Evolutionary conservation across 2,329 filamentous ascomycete species (phyloP), one percentile per base, ranked within the genome.

Genomic region (Pseudogymnoascus sp.): DNA sequence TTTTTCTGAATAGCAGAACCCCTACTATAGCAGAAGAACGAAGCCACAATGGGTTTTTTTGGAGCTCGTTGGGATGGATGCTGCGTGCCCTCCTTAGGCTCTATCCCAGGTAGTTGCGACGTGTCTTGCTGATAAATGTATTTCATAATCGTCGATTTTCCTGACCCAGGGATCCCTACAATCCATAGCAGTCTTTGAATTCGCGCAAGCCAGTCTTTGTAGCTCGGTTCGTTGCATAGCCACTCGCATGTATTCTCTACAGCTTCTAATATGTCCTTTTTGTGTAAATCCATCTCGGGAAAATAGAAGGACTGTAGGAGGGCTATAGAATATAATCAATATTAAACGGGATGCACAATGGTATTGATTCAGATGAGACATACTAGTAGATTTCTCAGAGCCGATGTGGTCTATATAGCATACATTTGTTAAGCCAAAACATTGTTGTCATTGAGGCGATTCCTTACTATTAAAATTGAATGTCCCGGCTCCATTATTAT

Each of bases 81-180:
- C 2, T 1, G 19, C 1, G 19, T 19, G 19, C 19, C 19, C 2
- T 19, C 19, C 19, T 1, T 19, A 2, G 41, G 2, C 28, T 23
- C 8, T 19, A 2, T 33, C 7, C 7, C 3, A 8, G 6, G 19
- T 19, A 19, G 19, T 19, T 19, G 19, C 19, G 19, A 4, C 0
- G 22, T 45, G 22, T 25, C 12, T 45, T 45, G 41, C 5, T n/a
- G 11, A 14, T 7, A 63, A 0, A 69, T 58, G 39, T 64, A 63
- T 6, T 60, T 64, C 67, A 69, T 68, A 3, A 69, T 8, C 6
- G 67, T 68, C n/a, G 62, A 63, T 52, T 63, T 63, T 22, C 62
- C 62, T 12, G 62, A 62, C 16, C 59, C 59, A n/a, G 67, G 64
- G 33, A 66, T 68, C 0, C 68, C 67, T 9, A 58, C 61, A 8